These are phyloP conservation scores for Phialophora verrucosa DNA, from an alignment of 2,329 filamentous ascomycete species.

Conservation along the genomic window DNA sequence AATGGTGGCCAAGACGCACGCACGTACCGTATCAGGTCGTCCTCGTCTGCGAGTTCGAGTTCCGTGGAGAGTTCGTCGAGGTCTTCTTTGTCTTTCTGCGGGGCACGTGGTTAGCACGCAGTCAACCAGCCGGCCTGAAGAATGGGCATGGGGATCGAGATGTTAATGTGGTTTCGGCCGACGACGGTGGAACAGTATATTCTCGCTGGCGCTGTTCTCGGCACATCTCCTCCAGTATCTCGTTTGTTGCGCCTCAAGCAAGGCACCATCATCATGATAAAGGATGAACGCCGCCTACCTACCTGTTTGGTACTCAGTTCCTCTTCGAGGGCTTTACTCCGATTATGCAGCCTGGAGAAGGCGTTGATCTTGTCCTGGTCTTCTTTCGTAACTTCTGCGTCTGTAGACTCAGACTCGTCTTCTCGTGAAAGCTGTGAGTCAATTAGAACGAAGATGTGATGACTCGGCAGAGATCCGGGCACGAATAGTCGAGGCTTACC, in stretches of 20 bases:
- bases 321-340: constrained; percentile 77
- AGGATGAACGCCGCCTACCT: constrained; percentile 43
- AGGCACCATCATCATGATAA: background rate
- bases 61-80: constrained; percentile 90
- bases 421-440: constrained; percentile 81
- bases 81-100: constrained; percentile 96
- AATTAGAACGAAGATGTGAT: background rate
- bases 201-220: background rate
- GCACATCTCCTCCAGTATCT: background rate
- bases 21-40: constrained; percentile 80
- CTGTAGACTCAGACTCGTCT: constrained; percentile 77
- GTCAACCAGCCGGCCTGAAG: background rate
- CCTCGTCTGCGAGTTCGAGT: constrained; percentile 89
- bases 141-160: background rate
- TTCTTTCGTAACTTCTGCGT: constrained; percentile 91
- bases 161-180: background rate
- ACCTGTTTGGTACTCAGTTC: constrained; percentile 81
- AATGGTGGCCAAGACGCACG: constrained; percentile 48
- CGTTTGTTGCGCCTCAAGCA: background rate
- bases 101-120: background rate
- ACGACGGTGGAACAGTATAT: background rate
- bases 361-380: constrained; percentile 99
- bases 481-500: constrained; percentile 11
- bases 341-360: constrained; percentile 92
- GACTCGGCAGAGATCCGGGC: background rate